Evolutionary conservation across 2,329 filamentous ascomycete species (phyloP), one percentile per base, ranked within the genome.

Genomic region (Fusarium buxicola): DNA sequence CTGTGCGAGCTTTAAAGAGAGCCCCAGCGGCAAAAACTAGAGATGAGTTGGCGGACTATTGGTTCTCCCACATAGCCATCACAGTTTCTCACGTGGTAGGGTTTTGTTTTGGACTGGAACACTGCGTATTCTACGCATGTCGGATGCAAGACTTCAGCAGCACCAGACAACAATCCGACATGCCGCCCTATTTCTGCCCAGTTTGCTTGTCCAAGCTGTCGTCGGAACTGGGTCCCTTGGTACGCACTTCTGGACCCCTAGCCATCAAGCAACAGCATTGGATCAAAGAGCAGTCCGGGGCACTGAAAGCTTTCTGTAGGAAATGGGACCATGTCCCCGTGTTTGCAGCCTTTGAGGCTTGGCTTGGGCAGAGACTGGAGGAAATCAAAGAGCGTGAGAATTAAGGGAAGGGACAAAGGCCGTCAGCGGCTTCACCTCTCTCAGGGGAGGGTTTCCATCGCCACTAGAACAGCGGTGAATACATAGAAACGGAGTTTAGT

Each of bases 91-190:
- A 91, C 69, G 89, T 92, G 68, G 73, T 91, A 0, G 86, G 87
- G 0, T 89, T 91, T 71, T 91, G 88, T 68, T 82, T 92, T 32
- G 86, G 84, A 0, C 78, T 92, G 12, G 88, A 74, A 8, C 89
- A 92, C 69, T 92, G 89, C 69, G 76, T 83, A 0, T 89, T 86
- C 66, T 89, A 86, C 63, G 85, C 87, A 0, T 90, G 87, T 63
- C 78, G 81, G 3, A 88, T 89, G 86, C 87, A 90, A 69, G 81
- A 84, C 5, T 86, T 84, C 1, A 81, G 82, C 0, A 78, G 80
- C 1, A 76, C 88, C 34, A 76, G 73, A 0, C 88, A 90, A 70
- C 87, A 89, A 68, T 77, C 81, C 3, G 75, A 86, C 36, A 86
- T 89, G 68, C 86, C 87, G 21, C 86, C 86, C 1, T 89, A 87